A percentile compares a stretch with the other conserved stretches of the same genome.
phyloP scores from a whole-genome alignment of 108 stramenopile genomes.

The Cylindrotheca closterium region DNA sequence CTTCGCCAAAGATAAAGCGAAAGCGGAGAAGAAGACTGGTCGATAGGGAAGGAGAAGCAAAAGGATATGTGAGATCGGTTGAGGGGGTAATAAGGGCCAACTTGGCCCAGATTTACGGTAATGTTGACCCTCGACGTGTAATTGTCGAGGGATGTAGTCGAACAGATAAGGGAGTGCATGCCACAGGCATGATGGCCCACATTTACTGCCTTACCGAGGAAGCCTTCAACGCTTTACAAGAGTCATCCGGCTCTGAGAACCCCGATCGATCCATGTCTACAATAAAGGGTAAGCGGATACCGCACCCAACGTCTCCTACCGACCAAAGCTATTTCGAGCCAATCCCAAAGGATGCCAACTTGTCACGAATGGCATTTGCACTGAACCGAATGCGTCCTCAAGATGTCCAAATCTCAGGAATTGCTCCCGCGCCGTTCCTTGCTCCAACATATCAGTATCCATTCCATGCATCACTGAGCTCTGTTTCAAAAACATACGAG shows the following conservation, averaged over 20 bases:
- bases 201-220: constrained; percentile 55
- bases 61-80: constrained; percentile 39
- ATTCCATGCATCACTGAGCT: constrained; percentile 80
- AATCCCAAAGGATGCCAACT: constrained; percentile 58
- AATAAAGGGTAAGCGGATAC: constrained; percentile 49
- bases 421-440: constrained; percentile 41
- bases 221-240: not conserved
- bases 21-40: constrained; percentile 1
- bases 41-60: not conserved
- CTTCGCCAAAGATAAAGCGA: not conserved
- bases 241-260: not conserved
- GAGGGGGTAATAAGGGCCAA: constrained; percentile 35
- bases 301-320: constrained; percentile 52
- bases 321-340: constrained; percentile 58
- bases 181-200: constrained; percentile 62
- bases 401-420: constrained; percentile 57
- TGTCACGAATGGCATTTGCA: constrained; percentile 56
- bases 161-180: constrained; percentile 85
- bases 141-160: constrained; percentile 79
- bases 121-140: constrained; percentile 58
- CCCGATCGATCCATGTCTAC: not conserved
- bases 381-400: constrained; percentile 80
- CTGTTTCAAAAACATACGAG: constrained; percentile 60
- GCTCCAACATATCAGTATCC: constrained; percentile 12
- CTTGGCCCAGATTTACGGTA: constrained; percentile 79